Evolutionary conservation across 108 stramenopile species (phyloP), one percentile per base, ranked within the genome.

Genomic region (Cylindrotheca closterium): DNA sequence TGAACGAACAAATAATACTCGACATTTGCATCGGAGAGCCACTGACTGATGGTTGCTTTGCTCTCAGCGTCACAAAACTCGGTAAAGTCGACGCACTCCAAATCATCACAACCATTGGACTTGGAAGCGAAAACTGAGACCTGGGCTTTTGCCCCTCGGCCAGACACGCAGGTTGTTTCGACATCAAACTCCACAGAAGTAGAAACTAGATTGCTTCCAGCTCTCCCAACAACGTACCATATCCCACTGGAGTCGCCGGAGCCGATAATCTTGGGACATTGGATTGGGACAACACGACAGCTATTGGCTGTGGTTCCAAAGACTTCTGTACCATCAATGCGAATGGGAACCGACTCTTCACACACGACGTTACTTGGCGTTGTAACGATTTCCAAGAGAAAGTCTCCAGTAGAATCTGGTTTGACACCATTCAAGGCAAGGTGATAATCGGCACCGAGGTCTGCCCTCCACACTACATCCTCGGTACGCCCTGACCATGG

Each of bases 151-250:
- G 37, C 37, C 15, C 37, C 37, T 42, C 37, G 7, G 10, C 10
- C 10, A 10, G 37, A 42, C 15, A 42, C 37, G 37, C 37, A 42
- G 15, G 7, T 42, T 15, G 37, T 42, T 42, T 42, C 37, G 37
- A 42, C 37, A 7, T 42, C 37, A 42, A 42, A 42, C 10, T 42
- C 37, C 15, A 15, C 37, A 42, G 15, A 42, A 42, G 37, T 15
- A 10, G 37, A 10, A 7, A 42, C 10, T 42, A 10, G 37, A 42
- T 15, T 15, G 15, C 10, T 10, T 29, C 65, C 58, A 1, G 50
- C 57, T 1, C 68, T 58, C 23, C 51, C 58, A 4, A 69, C 34
- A 4, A 30, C 12, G 50, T 60, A 69, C 68, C 68, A 69, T 3
- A 69, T 49, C 0, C 68, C 68, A 21, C 34, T 30, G 15, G 15